These are phyloP conservation scores for Jamesozyma piceae DNA, from an alignment of 805 yeast species.

Conservation along the genomic window DNA sequence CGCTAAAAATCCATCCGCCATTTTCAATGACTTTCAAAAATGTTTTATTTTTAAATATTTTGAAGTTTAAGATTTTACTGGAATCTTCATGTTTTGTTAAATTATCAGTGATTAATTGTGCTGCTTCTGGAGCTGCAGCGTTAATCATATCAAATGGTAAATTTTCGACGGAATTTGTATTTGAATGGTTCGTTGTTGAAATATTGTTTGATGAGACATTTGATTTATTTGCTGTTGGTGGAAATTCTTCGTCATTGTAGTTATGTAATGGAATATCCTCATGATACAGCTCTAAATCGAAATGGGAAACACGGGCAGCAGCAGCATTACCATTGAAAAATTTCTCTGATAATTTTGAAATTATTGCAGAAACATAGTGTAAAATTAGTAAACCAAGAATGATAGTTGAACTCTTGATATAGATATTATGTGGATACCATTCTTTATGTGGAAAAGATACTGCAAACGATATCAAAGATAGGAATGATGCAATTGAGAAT, in stretches of 20 bases:
- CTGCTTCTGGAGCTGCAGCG: not conserved
- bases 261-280: not conserved
- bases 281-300: not conserved
- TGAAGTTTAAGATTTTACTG: not conserved
- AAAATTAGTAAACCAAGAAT: conserved; percentile 42
- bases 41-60: not conserved
- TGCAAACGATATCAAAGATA: conserved; percentile 49
- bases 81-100: not conserved
- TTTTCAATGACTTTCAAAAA: not conserved
- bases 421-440: conserved; percentile 70
- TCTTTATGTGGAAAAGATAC: conserved; percentile 41
- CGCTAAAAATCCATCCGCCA: conserved; percentile 1
- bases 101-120: not conserved
- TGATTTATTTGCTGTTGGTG: not conserved
- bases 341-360: conserved; percentile 35
- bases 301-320: not conserved
- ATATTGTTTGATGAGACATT: not conserved
- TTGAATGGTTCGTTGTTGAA: not conserved
- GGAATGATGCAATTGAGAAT: conserved; percentile 40
- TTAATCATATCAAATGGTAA: not conserved
- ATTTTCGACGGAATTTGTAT: not conserved
- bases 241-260: not conserved
- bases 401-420: conserved; percentile 55
- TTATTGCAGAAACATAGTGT: conserved; percentile 48
- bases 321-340: not conserved